Conservation (phyloP, 768 basidiomycete species). For the Infundibulicybe gibba region DNA sequence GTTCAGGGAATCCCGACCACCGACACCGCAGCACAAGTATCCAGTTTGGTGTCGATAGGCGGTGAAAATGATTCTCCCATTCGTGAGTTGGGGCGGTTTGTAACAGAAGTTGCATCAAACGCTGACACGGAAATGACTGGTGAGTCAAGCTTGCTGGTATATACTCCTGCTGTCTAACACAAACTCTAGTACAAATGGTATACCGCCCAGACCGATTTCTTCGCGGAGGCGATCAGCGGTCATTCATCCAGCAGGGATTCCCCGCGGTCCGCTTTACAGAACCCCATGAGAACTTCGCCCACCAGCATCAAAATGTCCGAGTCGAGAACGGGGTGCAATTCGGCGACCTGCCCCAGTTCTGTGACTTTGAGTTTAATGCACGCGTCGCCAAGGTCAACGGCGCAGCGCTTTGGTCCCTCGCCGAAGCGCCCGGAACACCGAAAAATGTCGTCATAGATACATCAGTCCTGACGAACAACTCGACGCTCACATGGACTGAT, state of each 20-base stretch:
- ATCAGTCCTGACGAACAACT: conserved; percentile 48
- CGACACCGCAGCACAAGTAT: conserved; percentile 32
- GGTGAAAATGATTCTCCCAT: conserved; percentile 54
- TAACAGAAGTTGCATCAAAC: conserved; percentile 48
- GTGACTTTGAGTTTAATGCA: conserved; percentile 48
- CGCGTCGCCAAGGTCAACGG: conserved; percentile 51
- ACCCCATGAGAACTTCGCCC: conserved; percentile 53
- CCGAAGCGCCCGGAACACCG: conserved; percentile 52
- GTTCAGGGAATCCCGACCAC: conserved; percentile 45
- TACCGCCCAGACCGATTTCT: conserved; percentile 52
- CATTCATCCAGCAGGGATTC: conserved; percentile 47
- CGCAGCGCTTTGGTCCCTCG: conserved; percentile 51
- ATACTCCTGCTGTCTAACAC: background rate
- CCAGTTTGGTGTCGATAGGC: conserved; percentile 34
- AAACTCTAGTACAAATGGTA: conserved; percentile 38
- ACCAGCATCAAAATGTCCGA: conserved; percentile 55
- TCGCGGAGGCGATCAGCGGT: conserved; percentile 51
- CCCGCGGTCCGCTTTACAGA: conserved; percentile 56
- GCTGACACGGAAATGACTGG: conserved; percentile 46
- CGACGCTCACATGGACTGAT: conserved; percentile 42
- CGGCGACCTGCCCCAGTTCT: conserved; percentile 51
- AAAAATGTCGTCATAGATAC: conserved; percentile 44
- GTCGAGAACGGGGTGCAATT: conserved; percentile 49
- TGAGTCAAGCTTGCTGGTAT: conserved; percentile 16
- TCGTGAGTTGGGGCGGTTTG: conserved; percentile 47